Percentiles rank a stretch among this genome's conserved stretches.
phyloP scores from a whole-genome alignment of 768 basidiomycete genomes.

The Aureoboletus auriporus region DNA sequence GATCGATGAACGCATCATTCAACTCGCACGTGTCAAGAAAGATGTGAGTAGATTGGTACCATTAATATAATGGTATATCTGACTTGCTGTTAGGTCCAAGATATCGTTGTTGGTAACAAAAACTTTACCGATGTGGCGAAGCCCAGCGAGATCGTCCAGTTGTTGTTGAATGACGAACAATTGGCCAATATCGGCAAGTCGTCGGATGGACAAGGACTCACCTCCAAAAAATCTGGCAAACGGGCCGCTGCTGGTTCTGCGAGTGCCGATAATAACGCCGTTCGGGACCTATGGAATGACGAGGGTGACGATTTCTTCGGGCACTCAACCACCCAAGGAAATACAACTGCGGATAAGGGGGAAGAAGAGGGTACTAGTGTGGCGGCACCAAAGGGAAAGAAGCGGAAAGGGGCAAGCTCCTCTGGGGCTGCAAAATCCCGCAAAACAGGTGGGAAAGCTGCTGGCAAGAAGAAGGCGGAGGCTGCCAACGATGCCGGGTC shows the following conservation, averaged over 20 bases:
- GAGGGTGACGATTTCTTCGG: constrained; percentile 87
- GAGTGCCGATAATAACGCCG: constrained; percentile 34
- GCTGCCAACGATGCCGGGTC: constrained; percentile 20
- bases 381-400: constrained; percentile 28
- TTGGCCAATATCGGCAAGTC: constrained; percentile 62
- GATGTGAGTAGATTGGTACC: constrained; percentile 51
- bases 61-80: background rate
- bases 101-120: constrained; percentile 98
- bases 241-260: constrained; percentile 26
- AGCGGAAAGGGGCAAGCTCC: constrained; percentile 28
- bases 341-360: constrained; percentile 18
- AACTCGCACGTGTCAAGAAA: constrained; percentile 95
- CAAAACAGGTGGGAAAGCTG: constrained; percentile 30
- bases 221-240: constrained; percentile 35
- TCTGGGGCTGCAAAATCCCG: constrained; percentile 20
- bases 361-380: constrained; percentile 27
- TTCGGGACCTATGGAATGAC: constrained; percentile 77
- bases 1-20: constrained; percentile 95
- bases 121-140: constrained; percentile 90
- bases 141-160: constrained; percentile 93
- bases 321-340: constrained; percentile 38
- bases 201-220: constrained; percentile 33
- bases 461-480: constrained; percentile 30
- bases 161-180: constrained; percentile 93
- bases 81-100: constrained; percentile 71